phyloP scores from a whole-genome alignment of 768 basidiomycete genomes.

The Nevesoporus exiguus region DNA sequence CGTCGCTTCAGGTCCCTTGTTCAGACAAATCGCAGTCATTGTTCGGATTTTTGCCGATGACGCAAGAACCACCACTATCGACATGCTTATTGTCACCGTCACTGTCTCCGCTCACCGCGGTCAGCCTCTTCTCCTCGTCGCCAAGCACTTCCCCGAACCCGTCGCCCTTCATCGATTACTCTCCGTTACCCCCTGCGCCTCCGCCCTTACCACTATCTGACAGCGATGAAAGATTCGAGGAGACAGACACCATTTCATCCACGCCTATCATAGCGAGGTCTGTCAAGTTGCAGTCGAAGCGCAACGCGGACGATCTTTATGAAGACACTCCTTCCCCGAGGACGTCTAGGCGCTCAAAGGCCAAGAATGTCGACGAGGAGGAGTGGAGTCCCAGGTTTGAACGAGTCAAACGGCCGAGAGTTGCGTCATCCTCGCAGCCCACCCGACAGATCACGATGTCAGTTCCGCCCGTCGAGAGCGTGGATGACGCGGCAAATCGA shows the following conservation, averaged over 20 bases:
- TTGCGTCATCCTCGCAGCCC: not conserved
- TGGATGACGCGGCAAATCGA: not conserved
- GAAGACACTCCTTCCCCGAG: conserved; percentile 3
- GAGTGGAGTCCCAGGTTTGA: conserved; percentile 17
- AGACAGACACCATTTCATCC: not conserved
- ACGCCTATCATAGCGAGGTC: not conserved
- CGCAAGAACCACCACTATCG: not conserved
- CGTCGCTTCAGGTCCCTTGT: not conserved
- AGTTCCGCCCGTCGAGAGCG: not conserved
- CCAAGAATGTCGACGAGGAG: conserved; percentile 18
- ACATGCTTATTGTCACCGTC: conserved; percentile 5
- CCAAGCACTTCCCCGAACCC: conserved; percentile 1
- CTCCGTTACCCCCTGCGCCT: not conserved
- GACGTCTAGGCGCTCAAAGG: conserved; percentile 9
- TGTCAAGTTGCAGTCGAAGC: conserved; percentile 10
- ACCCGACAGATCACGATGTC: not conserved
- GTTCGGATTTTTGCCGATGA: not conserved
- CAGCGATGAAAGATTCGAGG: not conserved
- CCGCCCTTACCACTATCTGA: not conserved
- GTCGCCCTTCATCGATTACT: not conserved
- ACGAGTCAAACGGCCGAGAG: conserved; percentile 6
- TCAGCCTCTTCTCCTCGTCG: conserved; percentile 13
- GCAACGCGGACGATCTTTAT: not conserved
- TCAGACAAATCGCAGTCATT: not conserved
- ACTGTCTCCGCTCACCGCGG: conserved; percentile 14